phyloP scores from a whole-genome alignment of 257 asterid genomes.

The Solanum commersonii region DNA sequence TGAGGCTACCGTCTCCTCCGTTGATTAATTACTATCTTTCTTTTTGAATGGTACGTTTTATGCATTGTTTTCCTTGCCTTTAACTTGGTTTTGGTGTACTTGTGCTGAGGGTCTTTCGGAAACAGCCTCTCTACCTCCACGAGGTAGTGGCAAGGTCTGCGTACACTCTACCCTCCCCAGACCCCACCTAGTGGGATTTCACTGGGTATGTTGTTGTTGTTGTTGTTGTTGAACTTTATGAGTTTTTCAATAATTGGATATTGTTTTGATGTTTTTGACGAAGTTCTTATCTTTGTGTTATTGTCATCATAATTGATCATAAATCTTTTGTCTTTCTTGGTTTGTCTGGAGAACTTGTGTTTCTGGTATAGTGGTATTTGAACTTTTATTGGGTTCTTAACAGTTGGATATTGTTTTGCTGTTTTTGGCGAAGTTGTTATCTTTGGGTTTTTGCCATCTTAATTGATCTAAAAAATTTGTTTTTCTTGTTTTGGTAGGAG shows the following conservation, averaged over 20 bases:
- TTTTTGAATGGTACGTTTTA: too few species aligned
- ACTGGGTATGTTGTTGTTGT: background rate
- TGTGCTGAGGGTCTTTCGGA: too few species aligned
- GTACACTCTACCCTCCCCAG: too few species aligned
- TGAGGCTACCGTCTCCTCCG: too few species aligned
- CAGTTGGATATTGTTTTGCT: background rate
- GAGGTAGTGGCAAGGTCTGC: too few species aligned
- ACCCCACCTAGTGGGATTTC: too few species aligned
- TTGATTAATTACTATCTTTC: too few species aligned
- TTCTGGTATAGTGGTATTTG: background rate
- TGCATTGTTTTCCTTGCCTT: too few species aligned
- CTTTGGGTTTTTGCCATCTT: background rate
- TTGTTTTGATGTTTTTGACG: background rate
- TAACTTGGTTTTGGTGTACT: too few species aligned
- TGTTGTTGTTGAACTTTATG: background rate
- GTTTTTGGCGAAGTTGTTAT: background rate
- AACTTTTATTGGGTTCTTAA: background rate
- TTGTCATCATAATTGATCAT: background rate
- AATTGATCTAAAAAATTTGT: background rate
- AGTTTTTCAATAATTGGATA: background rate
- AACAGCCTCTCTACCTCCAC: too few species aligned
- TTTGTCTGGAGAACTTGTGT: background rate
- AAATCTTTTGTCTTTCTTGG: background rate
- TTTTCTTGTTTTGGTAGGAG: background rate
- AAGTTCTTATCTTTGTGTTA: background rate